These are phyloP conservation scores for Aspergillus sp. DNA, from an alignment of 2,329 filamentous ascomycete genomes.

Conservation along the genomic window DNA sequence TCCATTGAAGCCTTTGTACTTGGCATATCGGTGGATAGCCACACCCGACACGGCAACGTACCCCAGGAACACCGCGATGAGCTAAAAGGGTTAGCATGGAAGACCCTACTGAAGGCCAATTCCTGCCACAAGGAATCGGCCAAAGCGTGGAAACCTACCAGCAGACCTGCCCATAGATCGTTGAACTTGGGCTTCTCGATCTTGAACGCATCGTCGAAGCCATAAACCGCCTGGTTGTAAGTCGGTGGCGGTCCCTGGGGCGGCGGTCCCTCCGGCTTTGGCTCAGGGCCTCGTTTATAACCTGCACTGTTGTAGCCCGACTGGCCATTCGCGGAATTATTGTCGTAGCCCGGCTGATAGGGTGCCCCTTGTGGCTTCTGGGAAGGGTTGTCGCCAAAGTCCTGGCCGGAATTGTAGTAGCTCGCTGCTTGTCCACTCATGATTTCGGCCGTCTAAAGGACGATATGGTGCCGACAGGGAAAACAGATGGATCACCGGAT, in stretches of 20 bases:
- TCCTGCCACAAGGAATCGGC: neutral
- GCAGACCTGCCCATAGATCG: slow-evolving; percentile 81
- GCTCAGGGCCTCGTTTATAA: slow-evolving; percentile 13
- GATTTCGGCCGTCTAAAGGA: slow-evolving; percentile 5
- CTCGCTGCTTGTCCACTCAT: slow-evolving; percentile 39
- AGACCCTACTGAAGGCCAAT: too few relatives aligned
- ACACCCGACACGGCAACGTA: slow-evolving; percentile 75
- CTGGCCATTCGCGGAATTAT: slow-evolving; percentile 10
- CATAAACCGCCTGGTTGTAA: slow-evolving; percentile 36
- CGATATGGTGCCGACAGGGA: neutral
- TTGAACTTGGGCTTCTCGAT: slow-evolving; percentile 83
- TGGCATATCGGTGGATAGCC: slow-evolving; percentile 70
- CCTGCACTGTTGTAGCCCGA: slow-evolving; percentile 12
- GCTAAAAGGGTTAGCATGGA: slow-evolving; percentile 40
- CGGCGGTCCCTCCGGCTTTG: slow-evolving; percentile 23
- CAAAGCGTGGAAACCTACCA: slow-evolving; percentile 51
- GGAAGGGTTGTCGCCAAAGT: slow-evolving; percentile 16
- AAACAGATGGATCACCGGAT: neutral
- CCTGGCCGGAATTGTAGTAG: slow-evolving; percentile 33
- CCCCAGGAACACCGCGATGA: slow-evolving; percentile 68
- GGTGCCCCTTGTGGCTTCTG: slow-evolving; percentile 10
- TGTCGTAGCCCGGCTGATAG: slow-evolving; percentile 16
- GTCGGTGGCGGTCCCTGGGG: slow-evolving; percentile 24
- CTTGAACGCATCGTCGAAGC: slow-evolving; percentile 79
- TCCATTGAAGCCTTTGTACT: slow-evolving; percentile 61